Base-by-base conservation (phyloP, 139 green algal species). In the Ostreobium quekettii region DNA sequence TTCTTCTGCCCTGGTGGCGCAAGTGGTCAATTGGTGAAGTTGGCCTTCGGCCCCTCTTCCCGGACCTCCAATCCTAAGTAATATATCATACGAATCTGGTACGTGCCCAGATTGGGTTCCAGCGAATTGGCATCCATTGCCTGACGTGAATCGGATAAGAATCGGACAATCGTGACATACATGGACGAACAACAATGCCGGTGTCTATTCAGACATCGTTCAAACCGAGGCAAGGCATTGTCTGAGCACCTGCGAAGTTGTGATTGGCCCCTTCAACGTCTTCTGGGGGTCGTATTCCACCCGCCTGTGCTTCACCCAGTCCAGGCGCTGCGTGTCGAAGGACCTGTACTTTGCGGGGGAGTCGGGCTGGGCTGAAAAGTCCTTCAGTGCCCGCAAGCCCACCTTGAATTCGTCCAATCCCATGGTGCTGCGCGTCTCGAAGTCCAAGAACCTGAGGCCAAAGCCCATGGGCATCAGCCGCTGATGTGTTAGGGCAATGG, bases 301-400 rank as follows among this genome's bases (percentile, higher is more conserved):
- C 1, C 74, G 69, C n/a, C 36, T 71, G 64, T 80, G 74, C 19
- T 64, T 64, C n/a, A 72, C 36, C 70, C 70, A 76, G 37, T 57
- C 32, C 3, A 62, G 46, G 11, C 62, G 49, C 39, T 74, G 47
- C 32, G 49, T 57, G 48, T 65, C 63, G 64, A 42, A 74, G 4
- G 63, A 74, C 2, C 36, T 57, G 57, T 64, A 77, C n/a, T 65
- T 39, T 4, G 49, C 37, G 60, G 67, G 60, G 24, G 30, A 32
- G 1, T 7, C 30, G 24, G 63, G 35, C 2, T n/a, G 30, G 11
- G 35, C 58, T 32, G 48, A 70, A 42, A 80, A 80, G 1, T 26
- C 47, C 8, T 57, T 19, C n/a, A 80, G 57, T 26, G 30, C 26
- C 6, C 70, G 48, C 2, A 76, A 32, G 22, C 67, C 67, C 60